phyloP scores from a whole-genome alignment of 2,329 filamentous ascomycete species.

The Penicillium sp. region DNA sequence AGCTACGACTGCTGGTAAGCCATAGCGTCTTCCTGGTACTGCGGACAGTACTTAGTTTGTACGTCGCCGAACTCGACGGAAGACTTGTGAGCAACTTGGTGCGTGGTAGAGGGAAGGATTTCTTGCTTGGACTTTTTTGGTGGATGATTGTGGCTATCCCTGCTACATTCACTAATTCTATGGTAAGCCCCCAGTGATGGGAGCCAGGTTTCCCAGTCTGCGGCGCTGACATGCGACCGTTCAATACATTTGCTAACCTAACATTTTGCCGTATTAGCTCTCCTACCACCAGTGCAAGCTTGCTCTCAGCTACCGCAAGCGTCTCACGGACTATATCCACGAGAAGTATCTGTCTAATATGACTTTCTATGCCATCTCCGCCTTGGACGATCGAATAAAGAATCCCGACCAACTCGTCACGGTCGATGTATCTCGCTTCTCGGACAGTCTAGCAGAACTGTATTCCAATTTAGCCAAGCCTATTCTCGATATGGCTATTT shows the following conservation, averaged over 20 bases:
- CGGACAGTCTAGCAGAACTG: constrained; percentile 87
- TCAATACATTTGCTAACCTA: constrained; percentile 9
- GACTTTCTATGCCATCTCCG: constrained; percentile 95
- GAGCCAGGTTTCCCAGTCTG: too few relatives aligned
- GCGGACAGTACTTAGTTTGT: constrained; percentile 86
- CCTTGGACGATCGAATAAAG: constrained; percentile 95
- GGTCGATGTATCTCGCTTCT: constrained; percentile 94
- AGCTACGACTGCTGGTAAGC: constrained; percentile 78
- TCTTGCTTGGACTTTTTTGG: constrained; percentile 84
- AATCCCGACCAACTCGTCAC: constrained; percentile 97
- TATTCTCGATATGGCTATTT: constrained; percentile 90
- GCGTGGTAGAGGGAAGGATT: constrained; percentile 85
- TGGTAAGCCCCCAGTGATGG: constrained; percentile 59
- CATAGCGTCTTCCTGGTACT: constrained; percentile 92
- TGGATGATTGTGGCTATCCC: constrained; percentile 98
- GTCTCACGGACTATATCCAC: constrained; percentile 91
- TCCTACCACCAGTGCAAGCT: constrained; percentile 97
- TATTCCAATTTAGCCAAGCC: constrained; percentile 97
- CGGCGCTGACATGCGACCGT: constrained; percentile 4
- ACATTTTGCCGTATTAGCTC: constrained; percentile 54
- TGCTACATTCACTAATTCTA: constrained; percentile 97
- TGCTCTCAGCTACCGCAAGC: constrained; percentile 85
- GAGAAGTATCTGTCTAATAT: constrained; percentile 95
- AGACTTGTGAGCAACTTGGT: constrained; percentile 89
- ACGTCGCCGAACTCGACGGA: constrained; percentile 94